Base-by-base conservation (phyloP, 2,329 filamentous ascomycete species). In the Trichoderma sp. region DNA sequence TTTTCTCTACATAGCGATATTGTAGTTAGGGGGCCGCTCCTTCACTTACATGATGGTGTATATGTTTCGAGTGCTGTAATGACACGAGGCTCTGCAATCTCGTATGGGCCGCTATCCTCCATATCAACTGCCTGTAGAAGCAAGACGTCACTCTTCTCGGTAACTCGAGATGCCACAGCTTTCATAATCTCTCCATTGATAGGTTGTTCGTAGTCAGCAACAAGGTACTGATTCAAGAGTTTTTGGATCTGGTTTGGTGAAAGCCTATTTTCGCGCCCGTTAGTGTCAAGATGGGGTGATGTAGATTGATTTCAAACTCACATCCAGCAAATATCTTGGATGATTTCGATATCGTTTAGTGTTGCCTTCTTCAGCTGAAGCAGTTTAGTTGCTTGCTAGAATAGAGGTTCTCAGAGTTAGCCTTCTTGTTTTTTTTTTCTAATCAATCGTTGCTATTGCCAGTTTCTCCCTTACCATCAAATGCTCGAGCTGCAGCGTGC, bases 141-240 rank as follows among this genome's bases (percentile, higher is more conserved):
- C 64, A 99, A 86, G 3, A 98, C 94, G 75, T 98, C 96, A 76
- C 94, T 96, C 89, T 99, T 99, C 83, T 99, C 96, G 1, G 95
- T 98, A 58, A 99, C 96, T 65, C 94, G 88, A 49, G 94, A 97
- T 8, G 96, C 96, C 65, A 99, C 96, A 8, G 96, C 96, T 84
- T 99, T 99, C 96, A 99, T 99, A 78, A 99, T 99, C 80, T 99
- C 96, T 78, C 95, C 96, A 76, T 99, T 98, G 81, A 99, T 99
- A 46, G 96, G 96, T 82, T 98, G 96, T 82, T 99, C 96, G 80
- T 99, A 99, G 81, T 99, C 96, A 70, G 96, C 96, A 68, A 99
- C 95, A 59, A 99, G 88, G 79, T 99, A 99, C 81, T 99, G 96
- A 82, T 99, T 99, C 73, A 99, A 86, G 39, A 99, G 88, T 84